Percentiles rank a stretch among this genome's conserved stretches.
Conservation (phyloP, 176 grass and related monocot genomes). For the Puccinellia tenuiflora region DNA sequence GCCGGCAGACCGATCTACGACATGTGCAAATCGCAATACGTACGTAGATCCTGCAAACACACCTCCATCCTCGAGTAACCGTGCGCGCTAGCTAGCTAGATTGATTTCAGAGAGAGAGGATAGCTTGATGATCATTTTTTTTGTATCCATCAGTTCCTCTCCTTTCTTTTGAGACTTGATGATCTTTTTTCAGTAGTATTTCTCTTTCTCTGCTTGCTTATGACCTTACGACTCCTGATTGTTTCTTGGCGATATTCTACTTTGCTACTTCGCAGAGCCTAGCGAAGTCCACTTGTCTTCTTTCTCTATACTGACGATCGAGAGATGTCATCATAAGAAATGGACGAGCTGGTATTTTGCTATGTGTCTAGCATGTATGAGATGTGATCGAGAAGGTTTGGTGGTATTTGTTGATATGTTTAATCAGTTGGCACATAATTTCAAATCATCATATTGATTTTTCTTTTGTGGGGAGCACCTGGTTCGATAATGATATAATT, state of each 20-base stretch:
- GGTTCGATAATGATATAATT: neutral
- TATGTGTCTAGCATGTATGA: neutral
- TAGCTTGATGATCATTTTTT: no score
- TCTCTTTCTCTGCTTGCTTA: neutral
- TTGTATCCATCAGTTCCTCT: no score
- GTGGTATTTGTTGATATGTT: neutral
- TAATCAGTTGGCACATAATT: neutral
- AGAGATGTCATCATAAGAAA: neutral
- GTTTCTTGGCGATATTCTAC: neutral
- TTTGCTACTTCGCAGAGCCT: neutral
- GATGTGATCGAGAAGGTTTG: neutral
- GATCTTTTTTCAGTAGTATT: neutral
- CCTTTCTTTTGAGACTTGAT: neutral
- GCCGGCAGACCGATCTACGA: no score
- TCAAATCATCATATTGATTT: neutral
- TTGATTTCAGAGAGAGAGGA: no score
- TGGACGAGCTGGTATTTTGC: neutral
- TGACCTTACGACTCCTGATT: neutral
- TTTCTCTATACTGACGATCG: neutral
- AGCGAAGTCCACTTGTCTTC: neutral
- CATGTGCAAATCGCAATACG: neutral
- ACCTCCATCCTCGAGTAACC: neutral
- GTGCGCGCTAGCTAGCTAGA: no score
- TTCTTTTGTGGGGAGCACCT: neutral
- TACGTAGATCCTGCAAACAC: neutral